Conservation (phyloP, 352 stramenopile species). For the Pythium insidiosum region DNA sequence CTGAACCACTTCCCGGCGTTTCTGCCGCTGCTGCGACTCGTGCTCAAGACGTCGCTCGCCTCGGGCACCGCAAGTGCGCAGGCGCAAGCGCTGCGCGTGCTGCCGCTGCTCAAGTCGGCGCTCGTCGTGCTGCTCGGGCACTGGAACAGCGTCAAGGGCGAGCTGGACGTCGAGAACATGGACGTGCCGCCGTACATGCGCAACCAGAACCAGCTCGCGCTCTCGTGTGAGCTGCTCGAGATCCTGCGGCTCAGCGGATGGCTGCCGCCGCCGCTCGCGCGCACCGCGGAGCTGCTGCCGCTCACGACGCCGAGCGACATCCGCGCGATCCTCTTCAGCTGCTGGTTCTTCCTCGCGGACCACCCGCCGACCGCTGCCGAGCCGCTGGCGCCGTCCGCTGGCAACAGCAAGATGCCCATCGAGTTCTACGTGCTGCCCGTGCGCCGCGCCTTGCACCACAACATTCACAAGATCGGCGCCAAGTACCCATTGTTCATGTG, state of each 20-base stretch:
- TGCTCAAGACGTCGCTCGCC: constrained; percentile 25
- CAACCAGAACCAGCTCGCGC: constrained; percentile 54
- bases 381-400: constrained; percentile 11
- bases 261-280: constrained; percentile 44
- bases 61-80: too few relatives aligned
- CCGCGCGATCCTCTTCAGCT: constrained; percentile 70
- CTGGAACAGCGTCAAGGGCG: constrained; percentile 80
- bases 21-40: constrained; percentile 38
- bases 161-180: constrained; percentile 51
- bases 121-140: constrained; percentile 69
- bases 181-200: constrained; percentile 79
- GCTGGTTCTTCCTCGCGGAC: constrained; percentile 79
- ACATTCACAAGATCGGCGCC: constrained; percentile 62
- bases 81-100: constrained; percentile 39
- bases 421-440: constrained; percentile 76
- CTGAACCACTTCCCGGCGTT: constrained; percentile 76
- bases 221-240: constrained; percentile 58
- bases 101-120: constrained; percentile 70
- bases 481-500: constrained; percentile 75
- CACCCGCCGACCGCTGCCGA: constrained; percentile 31
- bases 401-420: constrained; percentile 28
- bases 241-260: constrained; percentile 50
- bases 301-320: constrained; percentile 63
- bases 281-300: constrained; percentile 52
- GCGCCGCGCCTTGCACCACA: constrained; percentile 65